Evolutionary conservation across 352 stramenopile species (phyloP), one percentile per base, ranked within the genome.

Genomic region (Phytophthora boehmeriae): DNA sequence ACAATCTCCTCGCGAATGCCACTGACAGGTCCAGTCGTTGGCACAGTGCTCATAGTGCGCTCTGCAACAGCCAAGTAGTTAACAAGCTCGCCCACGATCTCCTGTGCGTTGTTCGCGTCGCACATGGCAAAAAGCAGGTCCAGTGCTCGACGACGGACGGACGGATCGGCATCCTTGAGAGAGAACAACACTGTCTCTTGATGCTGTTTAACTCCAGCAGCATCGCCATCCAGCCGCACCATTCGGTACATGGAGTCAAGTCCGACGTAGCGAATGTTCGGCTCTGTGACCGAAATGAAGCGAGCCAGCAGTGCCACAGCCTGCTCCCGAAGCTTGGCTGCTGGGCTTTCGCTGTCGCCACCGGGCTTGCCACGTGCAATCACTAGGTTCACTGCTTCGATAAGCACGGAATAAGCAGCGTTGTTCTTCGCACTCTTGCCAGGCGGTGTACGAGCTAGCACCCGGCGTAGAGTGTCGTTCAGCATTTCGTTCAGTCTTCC

Each of bases 91-190:
- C 96, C 93, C 5, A 99, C 97, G 61, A 99, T 98, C 48, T 90
- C 77, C 47, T 97, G 84, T 0, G 96, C 97, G 74, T 99, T 99
- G 30, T 95, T 90, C 5, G 86, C 76, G 74, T 99, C 95, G 73
- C 96, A 99, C 84, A 99, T 99, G 30, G 98, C 96, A 74, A 99
- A 99, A 19, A 99, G 78, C 38, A 99, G 76, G 68, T 99, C 96
- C 34, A 99, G 78, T 36, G 97, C 97, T 27, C 97, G 83, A 23
- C 96, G 90, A 41, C 97, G 88, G 30, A 99, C 93, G 68, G 90
- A 98, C 54, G 98, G 97, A 85, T 99, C 96, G 28, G 92, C 88
- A 72, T 99, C 96, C 59, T 99, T 98, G 42, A 99, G 83, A 16
- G 92, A 98, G 36, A 98, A 96, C 14, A 99, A 69, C 10, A 99